A percentile compares a stretch with the other conserved stretches of the same genome.
phyloP scores from a whole-genome alignment of 495 filamentous ascomycete species.

The Podospora appendiculata region DNA sequence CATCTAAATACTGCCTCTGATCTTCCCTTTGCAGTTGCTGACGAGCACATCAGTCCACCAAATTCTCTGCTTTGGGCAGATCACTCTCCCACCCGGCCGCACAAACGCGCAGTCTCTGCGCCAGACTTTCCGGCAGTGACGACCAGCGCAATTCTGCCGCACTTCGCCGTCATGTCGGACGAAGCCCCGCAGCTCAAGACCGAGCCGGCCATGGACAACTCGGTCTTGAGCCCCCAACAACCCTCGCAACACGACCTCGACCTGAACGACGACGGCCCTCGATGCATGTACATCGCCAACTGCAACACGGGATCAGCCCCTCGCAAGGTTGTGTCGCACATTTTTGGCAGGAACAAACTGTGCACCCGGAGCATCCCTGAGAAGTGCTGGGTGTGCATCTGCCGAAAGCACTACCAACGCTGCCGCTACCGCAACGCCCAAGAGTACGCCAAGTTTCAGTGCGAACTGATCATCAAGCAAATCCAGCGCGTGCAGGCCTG shows the following conservation, averaged over 20 bases:
- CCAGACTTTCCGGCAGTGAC: slow-evolving; percentile 21
- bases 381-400: slow-evolving; percentile 61
- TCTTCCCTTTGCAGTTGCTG: too few relatives aligned
- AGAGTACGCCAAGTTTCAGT: slow-evolving; percentile 53
- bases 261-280: background rate
- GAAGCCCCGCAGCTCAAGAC: background rate
- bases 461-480: slow-evolving; percentile 49
- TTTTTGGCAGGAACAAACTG: slow-evolving; percentile 84
- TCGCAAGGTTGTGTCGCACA: slow-evolving; percentile 73
- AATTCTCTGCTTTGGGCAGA: background rate
- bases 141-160: background rate
- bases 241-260: background rate
- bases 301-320: slow-evolving; percentile 45
- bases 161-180: background rate
- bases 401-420: slow-evolving; percentile 83
- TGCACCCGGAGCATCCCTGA: slow-evolving; percentile 61
- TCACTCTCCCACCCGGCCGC: background rate
- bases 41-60: background rate
- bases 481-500: slow-evolving; percentile 52
- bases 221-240: background rate
- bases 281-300: slow-evolving; percentile 4
- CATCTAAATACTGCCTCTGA: background rate
- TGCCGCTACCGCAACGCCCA: slow-evolving; percentile 54
- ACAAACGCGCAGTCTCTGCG: slow-evolving; percentile 34
- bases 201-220: background rate